Evolutionary conservation across 306 rosid species (phyloP).

Genomic region (Cucumis sativus): Cucumber_9930_V3 NC_026660.2:10826501-10827000

Average conservation of each 20-base stretch:
- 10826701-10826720: background rate
- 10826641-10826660: conserved; percentile 33
- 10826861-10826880: too few species aligned
- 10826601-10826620: conserved; percentile 59
- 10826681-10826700: background rate
- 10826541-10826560: conserved; percentile 50
- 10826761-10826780: too few species aligned
- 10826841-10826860: too few species aligned
- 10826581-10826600: conserved; percentile 51
- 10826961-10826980: too few species aligned
- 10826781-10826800: too few species aligned
- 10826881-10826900: too few species aligned
- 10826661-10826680: conserved; percentile 62
- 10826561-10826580: conserved; percentile 40
- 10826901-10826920: too few species aligned
- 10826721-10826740: background rate
- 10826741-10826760: background rate
- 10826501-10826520: background rate
- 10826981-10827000: too few species aligned
- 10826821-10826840: too few species aligned
- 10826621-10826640: background rate
- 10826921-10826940: too few species aligned
- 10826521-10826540: conserved; percentile 41
- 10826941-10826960: too few species aligned
- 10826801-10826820: too few species aligned